These are phyloP conservation scores for Meripilus lineatus DNA, from an alignment of 1,284 basidiomycete genomes.

Conservation along the genomic window DNA sequence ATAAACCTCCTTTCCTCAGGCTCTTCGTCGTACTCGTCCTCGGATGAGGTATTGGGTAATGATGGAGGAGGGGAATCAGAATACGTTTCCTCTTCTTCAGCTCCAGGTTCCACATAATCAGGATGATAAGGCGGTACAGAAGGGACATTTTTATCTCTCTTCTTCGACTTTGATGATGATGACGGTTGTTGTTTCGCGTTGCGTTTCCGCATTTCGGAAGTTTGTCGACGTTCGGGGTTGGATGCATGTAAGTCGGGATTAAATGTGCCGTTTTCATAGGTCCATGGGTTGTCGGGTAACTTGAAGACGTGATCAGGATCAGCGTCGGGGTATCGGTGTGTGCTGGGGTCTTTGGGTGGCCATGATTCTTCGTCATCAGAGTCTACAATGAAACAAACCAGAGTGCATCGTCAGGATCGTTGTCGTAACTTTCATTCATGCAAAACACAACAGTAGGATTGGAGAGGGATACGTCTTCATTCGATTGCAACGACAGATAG, in stretches of 20 bases:
- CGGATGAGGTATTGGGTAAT: constrained; percentile 25
- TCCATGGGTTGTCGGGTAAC: constrained; percentile 71
- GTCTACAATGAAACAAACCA: constrained; percentile 15
- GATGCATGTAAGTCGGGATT: constrained; percentile 72
- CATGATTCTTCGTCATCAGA: constrained; percentile 31
- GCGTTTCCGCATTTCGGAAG: not conserved
- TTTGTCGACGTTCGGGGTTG: constrained; percentile 35
- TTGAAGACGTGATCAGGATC: constrained; percentile 36
- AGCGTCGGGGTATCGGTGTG: constrained; percentile 23
- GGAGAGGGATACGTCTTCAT: no score
- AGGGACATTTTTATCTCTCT: constrained; percentile 26
- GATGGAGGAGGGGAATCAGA: constrained; percentile 10
- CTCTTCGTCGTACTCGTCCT: constrained; percentile 33
- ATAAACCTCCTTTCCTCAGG: constrained; percentile 30
- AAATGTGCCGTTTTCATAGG: constrained; percentile 70
- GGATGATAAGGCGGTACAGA: constrained; percentile 71
- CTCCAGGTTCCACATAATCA: constrained; percentile 45
- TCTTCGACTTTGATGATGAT: constrained; percentile 13
- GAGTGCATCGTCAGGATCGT: no score
- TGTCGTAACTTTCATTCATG: no score
- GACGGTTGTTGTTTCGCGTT: constrained; percentile 1
- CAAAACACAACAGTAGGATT: no score
- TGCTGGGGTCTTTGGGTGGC: constrained; percentile 56
- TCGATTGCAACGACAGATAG: no score
- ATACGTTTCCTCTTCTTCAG: constrained; percentile 23